phyloP scores from a whole-genome alignment of 768 basidiomycete species.

The Floccularia luteovirens region DNA sequence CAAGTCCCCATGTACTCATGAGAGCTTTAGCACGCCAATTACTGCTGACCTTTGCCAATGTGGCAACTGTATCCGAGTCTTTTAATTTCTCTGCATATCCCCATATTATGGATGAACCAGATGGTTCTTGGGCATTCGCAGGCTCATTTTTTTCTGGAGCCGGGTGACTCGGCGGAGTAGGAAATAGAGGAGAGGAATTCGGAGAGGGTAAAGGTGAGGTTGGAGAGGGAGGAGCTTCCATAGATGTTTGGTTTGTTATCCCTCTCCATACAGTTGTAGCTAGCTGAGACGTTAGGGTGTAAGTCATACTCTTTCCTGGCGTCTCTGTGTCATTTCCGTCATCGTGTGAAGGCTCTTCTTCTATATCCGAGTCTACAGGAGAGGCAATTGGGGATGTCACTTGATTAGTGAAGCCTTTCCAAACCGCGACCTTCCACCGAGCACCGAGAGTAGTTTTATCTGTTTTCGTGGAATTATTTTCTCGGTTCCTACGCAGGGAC shows the following conservation, averaged over 20 bases:
- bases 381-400: conserved; percentile 23
- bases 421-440: conserved; percentile 51
- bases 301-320: conserved; percentile 11
- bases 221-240: conserved; percentile 31
- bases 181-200: conserved; percentile 12
- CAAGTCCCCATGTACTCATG: conserved; percentile 29
- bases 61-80: conserved; percentile 66
- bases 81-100: conserved; percentile 66
- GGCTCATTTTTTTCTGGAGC: conserved; percentile 5
- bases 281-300: conserved; percentile 42
- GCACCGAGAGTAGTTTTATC: conserved; percentile 40
- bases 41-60: conserved; percentile 64
- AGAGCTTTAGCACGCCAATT: conserved; percentile 69
- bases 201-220: conserved; percentile 7
- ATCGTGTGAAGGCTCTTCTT: conserved; percentile 18
- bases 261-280: conserved; percentile 70
- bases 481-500: conserved; percentile 38
- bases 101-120: conserved; percentile 42
- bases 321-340: conserved; percentile 42
- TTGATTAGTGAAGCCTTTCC: conserved; percentile 62
- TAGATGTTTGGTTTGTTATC: conserved; percentile 66
- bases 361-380: conserved; percentile 10
- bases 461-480: conserved; percentile 19
- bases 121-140: not conserved
- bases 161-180: conserved; percentile 9